Evolutionary conservation across 163 green algal genomes (phyloP), one percentile per base, ranked within the genome.

Genomic region (Scenedesmus sp.): DNA sequence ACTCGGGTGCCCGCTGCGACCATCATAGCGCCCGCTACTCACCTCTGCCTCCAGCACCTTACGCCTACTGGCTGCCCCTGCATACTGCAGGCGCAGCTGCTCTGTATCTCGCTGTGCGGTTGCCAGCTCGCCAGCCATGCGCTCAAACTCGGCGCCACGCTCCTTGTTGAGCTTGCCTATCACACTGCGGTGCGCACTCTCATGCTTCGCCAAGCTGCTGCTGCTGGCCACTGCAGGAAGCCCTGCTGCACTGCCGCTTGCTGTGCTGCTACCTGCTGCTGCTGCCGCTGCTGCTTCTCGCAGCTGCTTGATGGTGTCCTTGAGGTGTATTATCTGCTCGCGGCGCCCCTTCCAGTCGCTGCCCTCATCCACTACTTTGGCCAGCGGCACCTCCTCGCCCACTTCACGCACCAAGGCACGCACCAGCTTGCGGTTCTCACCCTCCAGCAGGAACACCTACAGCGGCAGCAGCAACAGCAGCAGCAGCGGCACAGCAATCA

Each of bases 321-420:
- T 91, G n/a, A 97, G 90, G 35, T 93, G 85, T 7, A 94, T 93
- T 46, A 97, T 91, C 92, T 95, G 93, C 90, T 97, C 94, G 20
- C 92, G 73, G 15, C 94, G 89, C 22, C 93, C 94, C 88, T 95
- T 95, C 94, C 94, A 96, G 72, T 95, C 93, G 46, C 72, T 92
- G 59, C 87, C 82, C 26, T 95, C 94, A 1, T 95, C 94, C 9
- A 96, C 51, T 18, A 96, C 65, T 70, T 93, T 94, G 40, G 90
- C 73, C 65, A 97, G 83, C 1, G 94, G 94, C 86, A 95, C 91
- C 0, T 96, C 95, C 61, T 95, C 93, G 9, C 94, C 78, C 53
- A 97, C 93, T 79, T 97, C 95, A 0, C 93, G 90, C 44, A 87
- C 42, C 83, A 97, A 89, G 40, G 94, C 93, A 16, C 94, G 92